Percentiles rank a stretch among this genome's conserved stretches.
Evolutionary conservation across 495 filamentous ascomycete species (phyloP).

Genomic region (Talaromyces trachyspermus): DNA sequence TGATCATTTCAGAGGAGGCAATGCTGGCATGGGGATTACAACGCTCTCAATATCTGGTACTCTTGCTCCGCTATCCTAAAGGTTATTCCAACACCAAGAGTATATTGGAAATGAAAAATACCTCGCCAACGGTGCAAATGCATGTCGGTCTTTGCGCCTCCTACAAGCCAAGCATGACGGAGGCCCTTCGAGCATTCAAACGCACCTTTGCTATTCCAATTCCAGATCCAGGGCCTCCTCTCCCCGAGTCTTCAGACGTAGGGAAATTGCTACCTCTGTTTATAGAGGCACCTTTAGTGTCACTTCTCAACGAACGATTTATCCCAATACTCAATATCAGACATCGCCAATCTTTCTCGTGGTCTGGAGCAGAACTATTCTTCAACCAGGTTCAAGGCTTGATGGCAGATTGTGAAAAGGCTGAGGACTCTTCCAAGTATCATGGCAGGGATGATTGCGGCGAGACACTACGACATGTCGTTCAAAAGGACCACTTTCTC

Average conservation of each 20-base stretch:
- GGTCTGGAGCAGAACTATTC: constrained; percentile 63
- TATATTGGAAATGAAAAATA: constrained; percentile 22
- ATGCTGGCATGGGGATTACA: constrained; percentile 71
- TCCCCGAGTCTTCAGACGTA: neutral
- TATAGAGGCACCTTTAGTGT: constrained; percentile 64
- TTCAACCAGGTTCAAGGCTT: constrained; percentile 40
- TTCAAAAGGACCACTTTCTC: constrained; percentile 46
- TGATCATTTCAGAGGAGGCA: constrained; percentile 70
- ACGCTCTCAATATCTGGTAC: constrained; percentile 60
- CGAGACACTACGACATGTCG: constrained; percentile 18
- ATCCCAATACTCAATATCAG: constrained; percentile 56
- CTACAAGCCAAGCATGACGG: constrained; percentile 39
- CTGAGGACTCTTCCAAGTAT: constrained; percentile 10
- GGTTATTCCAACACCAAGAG: constrained; percentile 51
- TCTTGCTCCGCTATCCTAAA: constrained; percentile 60
- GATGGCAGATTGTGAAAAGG: constrained; percentile 6
- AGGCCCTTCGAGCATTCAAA: constrained; percentile 45
- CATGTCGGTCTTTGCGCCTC: constrained; percentile 40
- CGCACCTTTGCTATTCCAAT: constrained; percentile 11
- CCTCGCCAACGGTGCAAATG: constrained; percentile 20
- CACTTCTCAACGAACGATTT: constrained; percentile 64
- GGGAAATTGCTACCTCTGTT: constrained; percentile 46
- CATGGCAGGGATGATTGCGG: constrained; percentile 19
- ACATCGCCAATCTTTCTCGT: constrained; percentile 42
- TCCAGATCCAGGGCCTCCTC: constrained; percentile 14